phyloP scores from a whole-genome alignment of 2,329 filamentous ascomycete genomes.

The Nigrospora osmanthi region DNA sequence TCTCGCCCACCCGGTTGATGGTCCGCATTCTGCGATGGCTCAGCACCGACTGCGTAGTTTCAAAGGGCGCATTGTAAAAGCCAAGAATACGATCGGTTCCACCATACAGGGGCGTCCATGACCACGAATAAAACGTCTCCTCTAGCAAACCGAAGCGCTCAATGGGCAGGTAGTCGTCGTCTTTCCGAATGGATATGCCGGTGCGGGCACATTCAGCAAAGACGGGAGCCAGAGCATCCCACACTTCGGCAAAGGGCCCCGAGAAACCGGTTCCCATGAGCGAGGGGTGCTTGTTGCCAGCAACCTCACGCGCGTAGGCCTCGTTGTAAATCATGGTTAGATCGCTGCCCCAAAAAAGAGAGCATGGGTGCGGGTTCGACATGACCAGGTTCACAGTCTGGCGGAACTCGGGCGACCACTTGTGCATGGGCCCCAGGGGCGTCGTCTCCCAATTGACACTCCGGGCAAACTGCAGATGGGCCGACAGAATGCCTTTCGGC shows the following conservation, averaged over 20 bases:
- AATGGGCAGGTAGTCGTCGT: slow-evolving; percentile 23
- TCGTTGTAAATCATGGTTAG: slow-evolving; percentile 59
- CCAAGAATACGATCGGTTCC: slow-evolving; percentile 25
- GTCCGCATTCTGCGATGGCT: slow-evolving; percentile 24
- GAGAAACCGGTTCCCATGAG: slow-evolving; percentile 45
- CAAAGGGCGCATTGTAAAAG: slow-evolving; percentile 30
- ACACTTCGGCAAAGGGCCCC: slow-evolving; percentile 47
- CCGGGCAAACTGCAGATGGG: slow-evolving; percentile 19
- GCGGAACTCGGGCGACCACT: slow-evolving; percentile 35
- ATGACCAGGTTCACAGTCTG: slow-evolving; percentile 30
- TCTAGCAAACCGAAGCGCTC: slow-evolving; percentile 26
- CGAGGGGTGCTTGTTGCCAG: slow-evolving; percentile 27
- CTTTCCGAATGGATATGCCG: slow-evolving; percentile 21
- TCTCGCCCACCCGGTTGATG: slow-evolving; percentile 22
- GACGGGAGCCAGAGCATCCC: slow-evolving; percentile 21
- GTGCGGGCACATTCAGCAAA: slow-evolving; percentile 28
- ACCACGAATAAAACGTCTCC: slow-evolving; percentile 30
- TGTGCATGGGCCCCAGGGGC: slow-evolving; percentile 31
- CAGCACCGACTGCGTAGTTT: slow-evolving; percentile 25
- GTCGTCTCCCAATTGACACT: slow-evolving; percentile 33
- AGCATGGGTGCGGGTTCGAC: slow-evolving; percentile 33
- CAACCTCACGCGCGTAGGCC: slow-evolving; percentile 45
- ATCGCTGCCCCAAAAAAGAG: slow-evolving; percentile 55
- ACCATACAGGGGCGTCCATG: slow-evolving; percentile 28
- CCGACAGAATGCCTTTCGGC: slow-evolving; percentile 20